phyloP scores from a whole-genome alignment of 1,284 basidiomycete species.

The Kwoniella shivajii region DNA sequence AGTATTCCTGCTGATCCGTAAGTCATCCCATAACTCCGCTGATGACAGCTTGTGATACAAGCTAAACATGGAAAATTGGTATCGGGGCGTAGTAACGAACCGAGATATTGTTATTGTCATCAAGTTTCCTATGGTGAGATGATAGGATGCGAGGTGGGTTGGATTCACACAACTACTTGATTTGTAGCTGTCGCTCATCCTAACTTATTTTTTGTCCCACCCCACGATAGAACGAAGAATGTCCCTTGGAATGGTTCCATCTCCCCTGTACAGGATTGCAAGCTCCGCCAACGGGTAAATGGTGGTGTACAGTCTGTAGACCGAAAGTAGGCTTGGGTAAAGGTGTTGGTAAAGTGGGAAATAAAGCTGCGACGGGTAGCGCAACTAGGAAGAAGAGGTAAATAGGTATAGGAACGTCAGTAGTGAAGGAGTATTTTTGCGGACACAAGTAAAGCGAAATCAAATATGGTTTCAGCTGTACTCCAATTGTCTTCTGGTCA shows the following conservation, averaged over 20 bases:
- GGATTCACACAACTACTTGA: background rate
- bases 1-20: constrained; percentile 37
- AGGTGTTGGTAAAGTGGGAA: constrained; percentile 7
- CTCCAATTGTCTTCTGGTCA: too few relatives aligned
- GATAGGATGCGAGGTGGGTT: constrained; percentile 52
- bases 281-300: constrained; percentile 44
- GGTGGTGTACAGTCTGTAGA: constrained; percentile 45
- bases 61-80: too few relatives aligned
- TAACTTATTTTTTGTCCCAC: constrained; percentile 17
- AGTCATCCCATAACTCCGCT: too few relatives aligned
- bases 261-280: constrained; percentile 45
- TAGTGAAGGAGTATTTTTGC: too few relatives aligned
- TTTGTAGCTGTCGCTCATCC: constrained; percentile 1
- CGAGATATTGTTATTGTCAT: constrained; percentile 59
- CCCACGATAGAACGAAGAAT: constrained; percentile 56
- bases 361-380: background rate
- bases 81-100: constrained; percentile 57
- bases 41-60: too few relatives aligned
- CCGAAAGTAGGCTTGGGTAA: constrained; percentile 21
- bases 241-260: constrained; percentile 57
- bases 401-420: background rate
- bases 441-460: background rate
- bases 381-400: background rate
- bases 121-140: constrained; percentile 57
- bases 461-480: too few relatives aligned